Evolutionary conservation across 2,329 filamentous ascomycete genomes (phyloP).

Genomic region (Botrytis cinerea): DNA sequence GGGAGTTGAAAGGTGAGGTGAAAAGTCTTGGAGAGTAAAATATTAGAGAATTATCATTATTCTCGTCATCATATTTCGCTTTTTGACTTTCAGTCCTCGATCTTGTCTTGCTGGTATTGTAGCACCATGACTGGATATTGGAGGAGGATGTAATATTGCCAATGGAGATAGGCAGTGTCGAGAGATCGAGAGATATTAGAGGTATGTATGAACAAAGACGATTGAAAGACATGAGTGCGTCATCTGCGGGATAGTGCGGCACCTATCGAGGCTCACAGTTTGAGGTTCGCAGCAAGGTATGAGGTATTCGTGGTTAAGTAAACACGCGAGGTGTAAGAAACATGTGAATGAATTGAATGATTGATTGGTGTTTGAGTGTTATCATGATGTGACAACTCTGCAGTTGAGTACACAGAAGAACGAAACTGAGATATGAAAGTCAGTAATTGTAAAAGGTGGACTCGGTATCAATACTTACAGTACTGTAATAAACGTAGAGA

Average conservation of each 20-base stretch:
- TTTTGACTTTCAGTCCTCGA: neutral
- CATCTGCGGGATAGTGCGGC: neutral
- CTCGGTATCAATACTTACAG: neutral
- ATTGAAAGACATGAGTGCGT: neutral
- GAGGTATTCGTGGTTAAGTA: neutral
- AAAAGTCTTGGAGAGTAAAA: no score
- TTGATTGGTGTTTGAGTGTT: neutral
- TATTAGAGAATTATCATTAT: neutral
- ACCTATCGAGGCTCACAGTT: neutral
- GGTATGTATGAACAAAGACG: neutral
- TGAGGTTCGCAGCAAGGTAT: neutral
- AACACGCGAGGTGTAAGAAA: no score
- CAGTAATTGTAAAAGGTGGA: neutral
- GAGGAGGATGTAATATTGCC: neutral
- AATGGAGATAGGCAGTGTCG: neutral
- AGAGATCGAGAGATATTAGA: neutral
- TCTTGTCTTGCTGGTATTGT: neutral
- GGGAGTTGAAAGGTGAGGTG: no score
- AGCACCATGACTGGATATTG: neutral
- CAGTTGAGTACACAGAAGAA: neutral
- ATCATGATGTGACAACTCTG: neutral
- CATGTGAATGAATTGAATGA: neutral
- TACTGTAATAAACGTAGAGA: neutral
- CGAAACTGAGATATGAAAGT: neutral
- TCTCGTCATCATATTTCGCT: neutral